These are phyloP conservation scores for Plasmodium ovale DNA, from an alignment of 169 alveolate species.

Conservation along the genomic window DNA sequence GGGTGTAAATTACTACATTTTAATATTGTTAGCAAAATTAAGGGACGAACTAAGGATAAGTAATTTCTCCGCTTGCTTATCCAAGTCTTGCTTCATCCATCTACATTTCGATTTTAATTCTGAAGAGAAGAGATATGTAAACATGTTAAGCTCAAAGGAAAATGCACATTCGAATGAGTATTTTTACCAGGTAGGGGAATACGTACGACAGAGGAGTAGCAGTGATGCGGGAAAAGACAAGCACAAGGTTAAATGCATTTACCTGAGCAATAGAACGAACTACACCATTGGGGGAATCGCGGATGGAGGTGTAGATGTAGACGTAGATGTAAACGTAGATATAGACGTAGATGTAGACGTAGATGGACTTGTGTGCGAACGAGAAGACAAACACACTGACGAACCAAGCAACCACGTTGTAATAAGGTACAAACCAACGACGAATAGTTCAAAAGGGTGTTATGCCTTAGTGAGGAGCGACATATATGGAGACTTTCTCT, in stretches of 20 bases:
- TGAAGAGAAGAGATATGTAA: constrained; percentile 33
- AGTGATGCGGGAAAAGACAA: constrained; percentile 1
- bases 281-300: not conserved
- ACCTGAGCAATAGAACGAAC: constrained; percentile 41
- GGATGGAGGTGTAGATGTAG: not conserved
- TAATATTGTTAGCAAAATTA: constrained; percentile 34
- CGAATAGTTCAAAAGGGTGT: constrained; percentile 43
- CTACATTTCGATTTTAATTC: constrained; percentile 28
- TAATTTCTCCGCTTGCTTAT: constrained; percentile 17
- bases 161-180: not conserved
- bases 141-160: not conserved
- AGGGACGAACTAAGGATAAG: not conserved
- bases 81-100: constrained; percentile 29
- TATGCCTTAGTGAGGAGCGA: constrained; percentile 38
- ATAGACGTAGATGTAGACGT: no score
- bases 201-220: not conserved
- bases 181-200: constrained; percentile 25
- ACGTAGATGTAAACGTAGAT: no score
- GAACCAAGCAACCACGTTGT: not conserved
- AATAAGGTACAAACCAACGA: constrained; percentile 41
- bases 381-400: no score
- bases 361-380: no score
- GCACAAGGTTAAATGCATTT: constrained; percentile 23
- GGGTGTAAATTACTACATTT: constrained; percentile 63
- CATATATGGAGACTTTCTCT: constrained; percentile 50